Conservation (phyloP, 441 rosid species). For the Lepidium campestre region DNA sequence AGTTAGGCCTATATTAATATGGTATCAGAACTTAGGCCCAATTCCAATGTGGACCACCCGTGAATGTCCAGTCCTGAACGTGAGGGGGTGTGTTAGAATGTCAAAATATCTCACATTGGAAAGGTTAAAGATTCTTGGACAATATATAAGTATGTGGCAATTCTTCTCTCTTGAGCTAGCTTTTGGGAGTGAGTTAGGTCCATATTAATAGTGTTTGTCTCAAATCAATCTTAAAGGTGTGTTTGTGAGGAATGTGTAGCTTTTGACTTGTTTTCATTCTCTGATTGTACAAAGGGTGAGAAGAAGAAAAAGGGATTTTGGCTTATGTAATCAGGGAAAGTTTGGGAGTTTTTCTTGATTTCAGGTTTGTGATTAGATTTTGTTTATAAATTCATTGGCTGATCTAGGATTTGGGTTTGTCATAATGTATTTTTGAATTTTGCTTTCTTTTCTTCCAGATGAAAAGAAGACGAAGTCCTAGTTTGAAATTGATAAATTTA, state of each 20-base stretch:
- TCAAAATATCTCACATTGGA: too few species aligned
- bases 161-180: too few species aligned
- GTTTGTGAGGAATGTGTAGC: slow-evolving; percentile 2
- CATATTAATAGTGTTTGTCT: neutral
- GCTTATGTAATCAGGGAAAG: neutral
- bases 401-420: slow-evolving; percentile 16
- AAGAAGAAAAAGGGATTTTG: neutral
- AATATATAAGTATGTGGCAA: too few species aligned
- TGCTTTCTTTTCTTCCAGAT: neutral
- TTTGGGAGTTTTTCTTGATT: neutral
- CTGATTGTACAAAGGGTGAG: slow-evolving; percentile 9
- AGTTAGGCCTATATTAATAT: too few species aligned
- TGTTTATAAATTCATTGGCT: neutral
- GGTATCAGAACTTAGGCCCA: too few species aligned
- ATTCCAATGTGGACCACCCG: too few species aligned
- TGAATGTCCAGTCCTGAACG: too few species aligned
- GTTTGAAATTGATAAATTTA: slow-evolving; percentile 1
- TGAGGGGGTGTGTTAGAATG: too few species aligned
- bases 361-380: slow-evolving; percentile 21
- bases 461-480: slow-evolving; percentile 1
- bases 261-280: neutral
- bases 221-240: neutral
- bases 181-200: too few species aligned
- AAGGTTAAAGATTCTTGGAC: too few species aligned
- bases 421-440: neutral